Conservation (phyloP, 495 filamentous ascomycete species). For the Lepidopterella palustris region DNA sequence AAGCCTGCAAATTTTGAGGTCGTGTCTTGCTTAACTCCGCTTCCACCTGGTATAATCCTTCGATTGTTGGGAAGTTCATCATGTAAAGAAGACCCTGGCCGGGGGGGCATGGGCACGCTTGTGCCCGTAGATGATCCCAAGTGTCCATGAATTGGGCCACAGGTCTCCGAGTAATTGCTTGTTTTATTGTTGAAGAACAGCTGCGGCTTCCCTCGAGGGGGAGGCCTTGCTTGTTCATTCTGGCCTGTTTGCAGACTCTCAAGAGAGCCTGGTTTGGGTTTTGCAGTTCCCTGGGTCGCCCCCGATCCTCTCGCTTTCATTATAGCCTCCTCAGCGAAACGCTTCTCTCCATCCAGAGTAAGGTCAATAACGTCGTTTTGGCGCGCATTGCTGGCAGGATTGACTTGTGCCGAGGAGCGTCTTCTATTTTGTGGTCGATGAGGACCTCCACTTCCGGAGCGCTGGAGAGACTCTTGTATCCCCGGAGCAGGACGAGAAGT, state of each 20-base stretch:
- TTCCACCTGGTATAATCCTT: slow-evolving; percentile 18
- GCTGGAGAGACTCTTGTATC: slow-evolving; percentile 28
- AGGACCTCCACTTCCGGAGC: slow-evolving; percentile 18
- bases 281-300: slow-evolving; percentile 1
- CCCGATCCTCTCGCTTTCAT: neutral
- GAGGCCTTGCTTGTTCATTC: slow-evolving; percentile 4
- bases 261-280: slow-evolving; percentile 6
- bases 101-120: slow-evolving; percentile 21
- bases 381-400: slow-evolving; percentile 14
- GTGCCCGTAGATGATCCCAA: neutral
- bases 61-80: slow-evolving; percentile 10
- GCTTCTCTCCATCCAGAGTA: slow-evolving; percentile 13
- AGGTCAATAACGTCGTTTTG: slow-evolving; percentile 20
- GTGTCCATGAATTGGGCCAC: slow-evolving; percentile 3
- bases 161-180: neutral
- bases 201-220: slow-evolving; percentile 21
- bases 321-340: slow-evolving; percentile 10
- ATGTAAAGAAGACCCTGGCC: slow-evolving; percentile 15
- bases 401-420: slow-evolving; percentile 11
- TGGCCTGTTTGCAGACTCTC: slow-evolving; percentile 16
- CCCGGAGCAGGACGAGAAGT: slow-evolving; percentile 32
- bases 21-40: slow-evolving; percentile 15
- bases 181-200: slow-evolving; percentile 17
- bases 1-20: slow-evolving; percentile 8
- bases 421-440: slow-evolving; percentile 7